Evolutionary conservation across 345 rosid genomes (phyloP), one percentile per base, ranked within the genome.

Genomic region (Carallia pectinifolia): DNA sequence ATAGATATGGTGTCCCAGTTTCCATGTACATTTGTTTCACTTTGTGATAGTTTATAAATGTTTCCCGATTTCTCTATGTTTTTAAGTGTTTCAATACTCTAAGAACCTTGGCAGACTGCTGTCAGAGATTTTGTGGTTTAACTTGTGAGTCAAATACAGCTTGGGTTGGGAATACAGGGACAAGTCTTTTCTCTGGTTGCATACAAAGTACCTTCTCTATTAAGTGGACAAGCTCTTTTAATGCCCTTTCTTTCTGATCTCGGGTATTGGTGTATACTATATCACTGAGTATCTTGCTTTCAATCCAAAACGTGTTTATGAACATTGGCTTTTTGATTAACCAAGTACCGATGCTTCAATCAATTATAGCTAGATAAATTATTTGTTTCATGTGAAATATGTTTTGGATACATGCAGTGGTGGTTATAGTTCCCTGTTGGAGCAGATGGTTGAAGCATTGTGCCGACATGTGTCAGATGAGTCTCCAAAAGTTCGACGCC

Each of bases 391-490:
- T 54, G 15, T 72, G 37, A 38, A 59, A 62, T 71, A 19, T 30
- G 18, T 54, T 67, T 62, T 78, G 65, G 64, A 74, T 76, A 54
- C 7, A 30, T 81, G 82, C 88, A 91, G 98, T 81, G 87, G 86
- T 40, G 96, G 90, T 23, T 84, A 77, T 77, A 79, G 69, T 79
- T 84, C 98, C 62, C 78, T 88, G 5, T 81, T 94, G 85, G 97
- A 94, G 81, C 85, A 91, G 78, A 94, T 94, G 97, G 98, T 91
- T 65, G 97, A 91, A 80, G 88, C 88, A 58, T 81, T 94, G 68
- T 94, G 98, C 77, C 81, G 95, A 65, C 93, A 91, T 84, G 96
- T 88, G 17, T 94, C 98, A 65, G 98, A 94, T 80, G 98, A 89
- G 74, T 91, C 97, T 78, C 87, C 98, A 39, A 88, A 90, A 38